Conservation (phyloP, 805 yeast genomes). For the Candida arabinofermentans region DNA sequence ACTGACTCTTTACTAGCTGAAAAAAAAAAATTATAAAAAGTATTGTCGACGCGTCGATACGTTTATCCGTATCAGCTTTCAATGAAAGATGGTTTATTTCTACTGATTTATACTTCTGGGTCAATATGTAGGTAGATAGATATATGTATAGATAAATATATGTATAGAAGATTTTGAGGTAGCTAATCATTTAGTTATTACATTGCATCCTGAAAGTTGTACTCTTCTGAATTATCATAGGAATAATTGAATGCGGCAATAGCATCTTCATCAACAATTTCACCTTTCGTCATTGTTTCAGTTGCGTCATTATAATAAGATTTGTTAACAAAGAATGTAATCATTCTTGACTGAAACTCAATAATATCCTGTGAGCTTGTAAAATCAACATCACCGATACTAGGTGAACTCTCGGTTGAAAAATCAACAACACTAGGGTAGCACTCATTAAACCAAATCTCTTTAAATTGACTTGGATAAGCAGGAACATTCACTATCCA, state of each 20-base stretch:
- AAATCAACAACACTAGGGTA: conserved; percentile 44
- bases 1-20: too few species aligned
- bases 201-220: conserved; percentile 16
- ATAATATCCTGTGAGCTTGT: conserved; percentile 43
- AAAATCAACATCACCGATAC: conserved; percentile 24
- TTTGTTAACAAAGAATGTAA: conserved; percentile 42
- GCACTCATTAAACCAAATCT: conserved; percentile 40
- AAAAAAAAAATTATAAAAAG: too few species aligned
- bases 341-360: conserved; percentile 49
- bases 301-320: conserved; percentile 33
- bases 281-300: conserved; percentile 19
- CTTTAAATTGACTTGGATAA: conserved; percentile 24
- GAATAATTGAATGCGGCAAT: conserved; percentile 14
- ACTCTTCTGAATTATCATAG: conserved; percentile 16
- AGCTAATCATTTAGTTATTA: conserved; percentile 10
- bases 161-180: too few species aligned
- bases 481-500: conserved; percentile 65
- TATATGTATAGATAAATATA: too few species aligned
- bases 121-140: background rate
- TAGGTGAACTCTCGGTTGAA: conserved; percentile 19
- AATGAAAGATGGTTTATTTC: too few species aligned
- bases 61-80: too few species aligned
- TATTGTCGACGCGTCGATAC: too few species aligned
- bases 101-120: too few species aligned
- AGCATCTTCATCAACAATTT: conserved; percentile 13